Percentiles rank a stretch among this genome's conserved stretches.
These are phyloP conservation scores for Pilaira anomala DNA, from an alignment of 192 early-diverging fungal genomes.

Conservation along the genomic window DNA sequence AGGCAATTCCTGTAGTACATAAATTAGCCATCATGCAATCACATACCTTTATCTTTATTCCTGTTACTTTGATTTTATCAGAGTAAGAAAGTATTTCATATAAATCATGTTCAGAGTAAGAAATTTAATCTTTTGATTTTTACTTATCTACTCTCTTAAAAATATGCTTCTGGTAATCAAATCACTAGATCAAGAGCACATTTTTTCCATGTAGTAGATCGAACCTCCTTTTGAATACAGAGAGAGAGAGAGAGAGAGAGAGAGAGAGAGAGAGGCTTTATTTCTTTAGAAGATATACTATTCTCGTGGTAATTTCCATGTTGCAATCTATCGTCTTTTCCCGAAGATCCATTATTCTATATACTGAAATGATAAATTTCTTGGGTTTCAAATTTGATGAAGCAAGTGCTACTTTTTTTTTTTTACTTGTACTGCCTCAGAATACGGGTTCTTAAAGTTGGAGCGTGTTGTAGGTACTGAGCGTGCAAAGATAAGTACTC, in stretches of 20 bases:
- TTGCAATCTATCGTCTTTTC: constrained; percentile 91
- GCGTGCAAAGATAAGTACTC: constrained; percentile 61
- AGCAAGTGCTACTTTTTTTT: constrained; percentile 51
- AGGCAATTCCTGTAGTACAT: constrained; percentile 60
- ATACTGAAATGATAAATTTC: constrained; percentile 85
- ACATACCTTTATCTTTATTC: constrained; percentile 77
- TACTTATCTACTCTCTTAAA: constrained; percentile 21
- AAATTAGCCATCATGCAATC: constrained; percentile 55
- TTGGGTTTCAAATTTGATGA: constrained; percentile 51
- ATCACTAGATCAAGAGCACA: constrained; percentile 71
- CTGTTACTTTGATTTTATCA: constrained; percentile 96
- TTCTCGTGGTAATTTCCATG: constrained; percentile 78
- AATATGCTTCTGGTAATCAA: constrained; percentile 77
- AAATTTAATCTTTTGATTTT: not conserved
- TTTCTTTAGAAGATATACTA: constrained; percentile 81
- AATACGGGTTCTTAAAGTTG: constrained; percentile 81
- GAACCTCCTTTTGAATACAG: constrained; percentile 80
- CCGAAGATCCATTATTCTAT: constrained; percentile 84
- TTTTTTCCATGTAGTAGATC: constrained; percentile 82
- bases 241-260: constrained; percentile 97
- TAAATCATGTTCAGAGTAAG: constrained; percentile 81
- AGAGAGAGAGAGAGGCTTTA: constrained; percentile 98
- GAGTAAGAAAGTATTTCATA: constrained; percentile 86
- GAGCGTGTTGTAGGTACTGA: constrained; percentile 87
- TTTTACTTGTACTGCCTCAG: constrained; percentile 61